phyloP scores from a whole-genome alignment of 176 grass and related monocot species.

The Hyparrhenia diplandra region DNA sequence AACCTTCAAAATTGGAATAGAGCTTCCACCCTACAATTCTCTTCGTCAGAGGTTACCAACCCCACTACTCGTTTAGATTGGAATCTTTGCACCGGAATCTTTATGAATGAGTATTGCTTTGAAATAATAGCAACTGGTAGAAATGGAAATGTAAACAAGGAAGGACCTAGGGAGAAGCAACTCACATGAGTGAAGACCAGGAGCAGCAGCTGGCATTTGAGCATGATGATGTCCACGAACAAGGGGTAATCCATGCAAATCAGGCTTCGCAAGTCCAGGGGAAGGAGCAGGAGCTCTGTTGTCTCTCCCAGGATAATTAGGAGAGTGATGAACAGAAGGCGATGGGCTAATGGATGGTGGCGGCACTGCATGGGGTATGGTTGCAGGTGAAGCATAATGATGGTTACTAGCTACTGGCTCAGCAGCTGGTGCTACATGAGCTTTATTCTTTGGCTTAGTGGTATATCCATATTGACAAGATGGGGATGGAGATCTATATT shows the following conservation, averaged over 20 bases:
- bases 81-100: not conserved
- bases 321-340: conserved; percentile 26
- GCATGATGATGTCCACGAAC: conserved; percentile 15
- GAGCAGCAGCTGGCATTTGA: conserved; percentile 17
- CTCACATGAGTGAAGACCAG: conserved; percentile 36
- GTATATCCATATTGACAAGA: conserved; percentile 31
- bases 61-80: not conserved
- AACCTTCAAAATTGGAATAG: not conserved
- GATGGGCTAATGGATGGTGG: conserved; percentile 24
- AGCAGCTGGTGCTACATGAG: conserved; percentile 22
- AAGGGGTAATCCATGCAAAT: conserved; percentile 1
- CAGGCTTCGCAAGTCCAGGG: not conserved
- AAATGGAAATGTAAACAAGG: not conserved
- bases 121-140: not conserved
- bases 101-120: not conserved
- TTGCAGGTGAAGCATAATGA: conserved; percentile 35
- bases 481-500: conserved; percentile 37
- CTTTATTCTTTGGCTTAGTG: conserved; percentile 38
- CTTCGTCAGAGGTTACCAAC: not conserved
- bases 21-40: not conserved
- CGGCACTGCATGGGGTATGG: conserved; percentile 26
- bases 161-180: not conserved
- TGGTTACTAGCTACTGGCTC: conserved; percentile 34
- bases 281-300: conserved; percentile 13
- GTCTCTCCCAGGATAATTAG: conserved; percentile 1